These are phyloP conservation scores for Phytophthora pistaciae DNA, from an alignment of 352 stramenopile species.

Conservation along the genomic window DNA sequence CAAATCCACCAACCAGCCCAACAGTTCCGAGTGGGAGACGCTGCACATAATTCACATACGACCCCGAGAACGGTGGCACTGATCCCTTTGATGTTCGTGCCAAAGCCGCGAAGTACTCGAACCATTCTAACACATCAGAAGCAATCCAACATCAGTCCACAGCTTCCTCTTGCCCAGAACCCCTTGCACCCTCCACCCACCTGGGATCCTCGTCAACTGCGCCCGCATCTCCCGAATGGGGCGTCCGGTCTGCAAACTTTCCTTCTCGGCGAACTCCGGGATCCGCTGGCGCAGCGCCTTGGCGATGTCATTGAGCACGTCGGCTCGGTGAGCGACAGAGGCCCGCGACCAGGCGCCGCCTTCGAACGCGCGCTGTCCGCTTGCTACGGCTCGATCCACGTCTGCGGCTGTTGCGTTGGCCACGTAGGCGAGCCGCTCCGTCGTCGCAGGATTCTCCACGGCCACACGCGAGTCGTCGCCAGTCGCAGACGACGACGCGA, in stretches of 20 bases:
- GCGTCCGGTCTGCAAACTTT: constrained; percentile 69
- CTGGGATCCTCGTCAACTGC: constrained; percentile 53
- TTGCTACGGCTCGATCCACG: constrained; percentile 46
- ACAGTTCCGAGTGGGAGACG: constrained; percentile 71
- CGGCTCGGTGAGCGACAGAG: constrained; percentile 41
- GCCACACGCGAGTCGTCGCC: constrained; percentile 27
- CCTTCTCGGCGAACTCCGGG: constrained; percentile 60
- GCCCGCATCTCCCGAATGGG: constrained; percentile 72
- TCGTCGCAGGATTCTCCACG: constrained; percentile 67
- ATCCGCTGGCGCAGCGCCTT: constrained; percentile 45
- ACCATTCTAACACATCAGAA: constrained; percentile 60
- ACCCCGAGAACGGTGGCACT: constrained; percentile 64
- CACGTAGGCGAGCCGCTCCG: constrained; percentile 46
- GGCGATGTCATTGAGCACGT: constrained; percentile 53
- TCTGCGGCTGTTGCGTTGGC: constrained; percentile 42
- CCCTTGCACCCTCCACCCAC: constrained; percentile 13
- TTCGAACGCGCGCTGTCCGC: constrained; percentile 42
- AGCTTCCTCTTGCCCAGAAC: background rate
- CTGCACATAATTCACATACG: constrained; percentile 67
- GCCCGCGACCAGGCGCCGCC: constrained; percentile 41
- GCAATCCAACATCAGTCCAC: background rate
- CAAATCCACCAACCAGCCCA: constrained; percentile 39
- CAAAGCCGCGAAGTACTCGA: constrained; percentile 87
- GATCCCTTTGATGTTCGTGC: constrained; percentile 72
- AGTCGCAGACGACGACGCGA: constrained; percentile 37